Base-by-base conservation (phyloP, 2,329 filamentous ascomycete species). In the Claviceps humidiphila region DNA sequence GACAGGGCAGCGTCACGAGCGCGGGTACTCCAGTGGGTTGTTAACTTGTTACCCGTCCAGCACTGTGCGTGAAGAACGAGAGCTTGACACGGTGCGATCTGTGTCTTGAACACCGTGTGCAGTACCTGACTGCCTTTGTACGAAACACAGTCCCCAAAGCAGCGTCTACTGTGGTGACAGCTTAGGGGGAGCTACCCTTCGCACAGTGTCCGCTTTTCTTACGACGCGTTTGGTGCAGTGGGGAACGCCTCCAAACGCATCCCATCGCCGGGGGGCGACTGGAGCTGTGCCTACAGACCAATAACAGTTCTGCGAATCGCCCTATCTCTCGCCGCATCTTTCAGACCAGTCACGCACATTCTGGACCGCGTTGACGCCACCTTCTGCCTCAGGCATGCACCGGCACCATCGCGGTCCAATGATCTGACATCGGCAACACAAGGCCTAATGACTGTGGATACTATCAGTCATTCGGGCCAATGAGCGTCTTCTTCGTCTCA, bases 321-420 rank as follows among this genome's bases (percentile, higher is more conserved):
- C 45, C 51, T 30, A 14, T 26, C 26, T n/a, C 40, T 50, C 17
- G 39, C 59, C 59, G 61, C 62, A 63, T 45, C 56, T 53, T 46
- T 61, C 56, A 61, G 59, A 51, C 60, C 56, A 59, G 52, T 13
- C 46, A 57, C 61, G 62, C 63, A 64, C 43, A 53, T 63, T 51
- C 59, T 42, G 46, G 58, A 50, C 59, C 58, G 58, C 52, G 5
- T 24, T 1, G 39, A 20, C 9, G 13, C 20, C 47, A n/a, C 9
- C 47, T 52, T 40, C 42, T 61, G 65, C 65, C 65, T 67, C 50
- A 67, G 65, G 65, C 65, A 51, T 1, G 22, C 22, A 5, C 24
- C 48, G 51, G 53, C 51, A 51, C 24, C 48, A 55, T 51, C 22
- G 37, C 51, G 44, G 53, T 49, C 44, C 47, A 53, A 55, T 45